These are phyloP conservation scores for Globisporangium nodosum DNA, from an alignment of 352 stramenopile genomes.

Conservation along the genomic window DNA sequence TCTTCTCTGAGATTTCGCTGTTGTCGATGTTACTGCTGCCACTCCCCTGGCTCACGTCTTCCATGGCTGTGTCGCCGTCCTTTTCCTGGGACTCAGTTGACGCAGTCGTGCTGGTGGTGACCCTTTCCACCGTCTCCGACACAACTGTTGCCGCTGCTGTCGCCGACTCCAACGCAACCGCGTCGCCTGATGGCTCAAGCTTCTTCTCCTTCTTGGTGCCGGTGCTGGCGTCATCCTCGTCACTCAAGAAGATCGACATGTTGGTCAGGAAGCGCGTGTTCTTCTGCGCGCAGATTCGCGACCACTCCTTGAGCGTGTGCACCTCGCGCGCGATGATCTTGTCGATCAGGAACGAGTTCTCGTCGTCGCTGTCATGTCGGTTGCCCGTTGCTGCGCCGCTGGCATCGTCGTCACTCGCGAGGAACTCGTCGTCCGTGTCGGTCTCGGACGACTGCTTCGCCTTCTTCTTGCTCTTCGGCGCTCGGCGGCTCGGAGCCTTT, in stretches of 20 bases:
- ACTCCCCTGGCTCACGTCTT: not conserved
- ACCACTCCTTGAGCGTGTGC: conserved; percentile 78
- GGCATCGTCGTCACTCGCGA: conserved; percentile 9
- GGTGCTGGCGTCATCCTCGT: conserved; percentile 32
- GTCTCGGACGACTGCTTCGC: conserved; percentile 12
- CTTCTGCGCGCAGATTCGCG: conserved; percentile 63
- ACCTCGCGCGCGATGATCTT: conserved; percentile 76
- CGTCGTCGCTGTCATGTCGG: conserved; percentile 19
- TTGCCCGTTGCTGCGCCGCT: not conserved
- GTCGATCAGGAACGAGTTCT: conserved; percentile 81
- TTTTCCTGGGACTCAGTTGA: conserved; percentile 1
- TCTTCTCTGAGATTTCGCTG: not conserved
- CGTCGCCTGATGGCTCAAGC: not conserved
- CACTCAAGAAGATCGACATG: conserved; percentile 75
- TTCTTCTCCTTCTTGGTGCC: conserved; percentile 8
- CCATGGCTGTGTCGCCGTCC: conserved; percentile 3
- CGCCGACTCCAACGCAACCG: not conserved
- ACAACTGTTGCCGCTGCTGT: not conserved
- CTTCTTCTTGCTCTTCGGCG: conserved; percentile 9
- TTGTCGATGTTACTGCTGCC: not conserved
- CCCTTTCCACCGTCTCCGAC: not conserved
- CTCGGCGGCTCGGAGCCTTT: not conserved
- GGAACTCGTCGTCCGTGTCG: conserved; percentile 21
- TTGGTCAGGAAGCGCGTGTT: conserved; percentile 74
- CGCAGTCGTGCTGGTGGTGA: not conserved